A percentile compares a stretch with the other conserved stretches of the same genome.
phyloP scores from a whole-genome alignment of 2,329 filamentous ascomycete genomes.

The Xylaria arbuscula region DNA sequence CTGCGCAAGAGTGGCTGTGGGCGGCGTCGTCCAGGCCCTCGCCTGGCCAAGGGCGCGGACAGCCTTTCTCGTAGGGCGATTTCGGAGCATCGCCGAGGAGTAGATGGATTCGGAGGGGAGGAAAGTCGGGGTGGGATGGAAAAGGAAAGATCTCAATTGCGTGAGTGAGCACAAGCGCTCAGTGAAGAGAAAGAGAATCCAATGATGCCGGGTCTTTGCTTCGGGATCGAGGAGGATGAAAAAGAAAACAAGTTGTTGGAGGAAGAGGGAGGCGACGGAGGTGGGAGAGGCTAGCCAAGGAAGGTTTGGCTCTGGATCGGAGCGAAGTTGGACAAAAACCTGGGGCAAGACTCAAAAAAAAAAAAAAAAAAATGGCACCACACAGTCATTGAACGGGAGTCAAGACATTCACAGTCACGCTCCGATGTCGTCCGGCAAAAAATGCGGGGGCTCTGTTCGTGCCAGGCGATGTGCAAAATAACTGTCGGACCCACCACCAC shows the following conservation, averaged over 20 bases:
- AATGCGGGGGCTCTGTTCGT: constrained; percentile 21
- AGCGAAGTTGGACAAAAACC: constrained; percentile 26
- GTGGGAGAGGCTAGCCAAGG: constrained; percentile 25
- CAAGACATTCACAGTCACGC: constrained; percentile 17
- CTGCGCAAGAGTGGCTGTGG: constrained; percentile 27
- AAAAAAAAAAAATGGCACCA: constrained; percentile 19
- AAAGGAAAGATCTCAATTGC: constrained; percentile 28
- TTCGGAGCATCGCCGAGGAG: constrained; percentile 24
- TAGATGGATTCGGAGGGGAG: constrained; percentile 26
- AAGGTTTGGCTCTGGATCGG: constrained; percentile 24
- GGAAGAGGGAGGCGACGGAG: constrained; percentile 23
- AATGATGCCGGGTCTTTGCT: constrained; percentile 21
- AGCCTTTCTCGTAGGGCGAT: constrained; percentile 23
- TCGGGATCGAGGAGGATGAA: constrained; percentile 24
- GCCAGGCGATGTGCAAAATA: too few species aligned
- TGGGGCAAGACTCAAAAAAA: constrained; percentile 26
- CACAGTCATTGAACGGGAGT: constrained; percentile 26
- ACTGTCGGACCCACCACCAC: too few species aligned
- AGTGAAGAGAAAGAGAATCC: constrained; percentile 26
- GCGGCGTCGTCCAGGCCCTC: constrained; percentile 26
- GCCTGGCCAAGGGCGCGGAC: constrained; percentile 28
- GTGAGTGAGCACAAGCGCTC: constrained; percentile 29
- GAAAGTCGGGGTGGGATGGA: constrained; percentile 29
- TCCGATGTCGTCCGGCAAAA: constrained; percentile 25
- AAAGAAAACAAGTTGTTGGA: constrained; percentile 27